A percentile compares a stretch with the other conserved stretches of the same genome.
Conservation (phyloP, 176 grass and related monocot genomes). For the Tillandsia fasciculata region DNA sequence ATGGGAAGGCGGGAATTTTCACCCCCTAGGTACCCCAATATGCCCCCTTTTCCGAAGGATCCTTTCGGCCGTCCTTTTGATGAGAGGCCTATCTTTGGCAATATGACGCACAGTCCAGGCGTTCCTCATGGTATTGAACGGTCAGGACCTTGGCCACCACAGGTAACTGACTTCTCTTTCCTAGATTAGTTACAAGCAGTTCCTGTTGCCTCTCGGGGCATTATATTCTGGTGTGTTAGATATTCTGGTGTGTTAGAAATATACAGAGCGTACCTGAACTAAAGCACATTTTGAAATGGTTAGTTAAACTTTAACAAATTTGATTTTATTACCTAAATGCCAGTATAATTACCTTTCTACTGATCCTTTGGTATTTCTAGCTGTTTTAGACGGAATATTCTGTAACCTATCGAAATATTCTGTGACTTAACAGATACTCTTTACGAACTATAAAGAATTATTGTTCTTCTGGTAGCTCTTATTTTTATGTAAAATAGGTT, state of each 20-base stretch:
- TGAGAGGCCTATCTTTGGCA: slow-evolving; percentile 23
- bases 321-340: neutral
- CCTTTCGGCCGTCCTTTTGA: slow-evolving; percentile 45
- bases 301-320: neutral
- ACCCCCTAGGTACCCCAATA: slow-evolving; percentile 34
- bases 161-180: slow-evolving; percentile 26
- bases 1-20: slow-evolving; percentile 40
- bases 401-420: no score
- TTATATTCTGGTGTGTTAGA: neutral
- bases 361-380: slow-evolving; percentile 5
- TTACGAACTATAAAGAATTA: no score
- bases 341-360: neutral
- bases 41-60: slow-evolving; percentile 56
- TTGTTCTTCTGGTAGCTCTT: no score
- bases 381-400: neutral
- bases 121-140: slow-evolving; percentile 28
- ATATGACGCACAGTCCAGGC: slow-evolving; percentile 4
- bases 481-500: no score
- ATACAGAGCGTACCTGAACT: no score
- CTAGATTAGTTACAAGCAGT: neutral
- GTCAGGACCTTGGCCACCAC: slow-evolving; percentile 39
- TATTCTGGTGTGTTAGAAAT: neutral
- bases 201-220: neutral
- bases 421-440: no score
- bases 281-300: no score